These are phyloP conservation scores for Leishmania lainsoni DNA, from an alignment of 208 protist genomes.

Conservation along the genomic window DNA sequence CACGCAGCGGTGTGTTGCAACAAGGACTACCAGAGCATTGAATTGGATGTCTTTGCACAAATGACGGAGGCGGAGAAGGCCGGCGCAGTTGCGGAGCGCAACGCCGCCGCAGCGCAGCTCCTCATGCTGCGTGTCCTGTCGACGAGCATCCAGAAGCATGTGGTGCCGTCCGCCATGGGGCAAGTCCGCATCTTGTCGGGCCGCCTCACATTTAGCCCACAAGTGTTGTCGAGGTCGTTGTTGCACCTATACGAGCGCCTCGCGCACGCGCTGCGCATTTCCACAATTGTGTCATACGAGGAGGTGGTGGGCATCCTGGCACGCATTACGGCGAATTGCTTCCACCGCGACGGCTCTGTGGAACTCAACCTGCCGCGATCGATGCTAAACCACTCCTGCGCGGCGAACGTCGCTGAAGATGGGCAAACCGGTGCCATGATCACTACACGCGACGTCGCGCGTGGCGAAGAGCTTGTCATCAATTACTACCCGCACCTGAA, in stretches of 20 bases:
- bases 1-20: slow-evolving; percentile 74
- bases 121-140: slow-evolving; percentile 77
- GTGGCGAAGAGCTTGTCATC: slow-evolving; percentile 69
- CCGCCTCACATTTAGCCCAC: slow-evolving; percentile 65
- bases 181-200: slow-evolving; percentile 78
- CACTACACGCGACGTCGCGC: slow-evolving; percentile 48
- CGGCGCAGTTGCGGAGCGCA: slow-evolving; percentile 38
- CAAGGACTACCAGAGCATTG: slow-evolving; percentile 71
- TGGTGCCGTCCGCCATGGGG: slow-evolving; percentile 69
- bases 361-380: slow-evolving; percentile 69
- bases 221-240: slow-evolving; percentile 48
- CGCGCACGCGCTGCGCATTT: slow-evolving; percentile 53
- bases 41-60: slow-evolving; percentile 82
- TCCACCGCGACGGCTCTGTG: slow-evolving; percentile 59
- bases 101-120: slow-evolving; percentile 79
- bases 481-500: slow-evolving; percentile 85
- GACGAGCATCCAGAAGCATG: slow-evolving; percentile 44
- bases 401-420: slow-evolving; percentile 74
- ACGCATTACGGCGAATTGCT: slow-evolving; percentile 75
- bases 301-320: slow-evolving; percentile 77
- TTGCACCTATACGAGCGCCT: slow-evolving; percentile 82
- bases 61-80: slow-evolving; percentile 52
- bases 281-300: slow-evolving; percentile 78
- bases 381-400: slow-evolving; percentile 87
- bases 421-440: slow-evolving; percentile 45